Conservation (phyloP, 106 monocot species). For the Hemerocallis citrina region DNA sequence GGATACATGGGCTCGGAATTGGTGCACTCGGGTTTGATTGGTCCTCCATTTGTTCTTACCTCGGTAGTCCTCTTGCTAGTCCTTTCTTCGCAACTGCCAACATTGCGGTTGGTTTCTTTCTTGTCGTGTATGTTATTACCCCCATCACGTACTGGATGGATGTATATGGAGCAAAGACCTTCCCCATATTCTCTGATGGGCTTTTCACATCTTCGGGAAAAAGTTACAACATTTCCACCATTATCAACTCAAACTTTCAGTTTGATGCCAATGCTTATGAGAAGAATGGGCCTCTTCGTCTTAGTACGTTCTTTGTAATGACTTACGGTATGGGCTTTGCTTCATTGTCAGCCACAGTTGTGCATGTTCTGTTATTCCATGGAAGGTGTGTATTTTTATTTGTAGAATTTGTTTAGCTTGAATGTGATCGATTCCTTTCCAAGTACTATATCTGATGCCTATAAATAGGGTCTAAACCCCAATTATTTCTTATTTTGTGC, state of each 20-base stretch:
- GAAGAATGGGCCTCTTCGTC: too few relatives aligned
- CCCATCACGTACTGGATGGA: too few relatives aligned
- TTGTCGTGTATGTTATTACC: constrained; percentile 22
- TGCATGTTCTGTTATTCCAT: constrained; percentile 17
- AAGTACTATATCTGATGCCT: background rate
- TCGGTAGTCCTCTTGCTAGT: constrained; percentile 29
- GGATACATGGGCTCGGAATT: constrained; percentile 20
- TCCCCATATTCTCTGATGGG: constrained; percentile 29
- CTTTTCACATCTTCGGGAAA: constrained; percentile 21
- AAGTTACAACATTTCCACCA: constrained; percentile 24
- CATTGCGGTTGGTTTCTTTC: constrained; percentile 17
- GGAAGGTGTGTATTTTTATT: constrained; percentile 12
- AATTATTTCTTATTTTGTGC: background rate
- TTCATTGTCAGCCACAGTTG: constrained; percentile 48
- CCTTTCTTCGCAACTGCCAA: constrained; percentile 30
- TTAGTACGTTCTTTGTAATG: too few relatives aligned
- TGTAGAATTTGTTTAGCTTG: constrained; percentile 24
- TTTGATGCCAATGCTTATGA: too few relatives aligned
- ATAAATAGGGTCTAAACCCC: background rate
- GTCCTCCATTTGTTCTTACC: constrained; percentile 23
- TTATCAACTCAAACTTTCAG: constrained; percentile 12
- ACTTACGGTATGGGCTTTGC: too few relatives aligned
- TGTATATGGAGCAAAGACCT: too few relatives aligned
- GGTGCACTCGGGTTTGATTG: constrained; percentile 28
- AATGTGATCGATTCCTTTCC: constrained; percentile 11